Evolutionary conservation across 495 filamentous ascomycete species (phyloP).

Genomic region (Penicillium paxilli): DNA sequence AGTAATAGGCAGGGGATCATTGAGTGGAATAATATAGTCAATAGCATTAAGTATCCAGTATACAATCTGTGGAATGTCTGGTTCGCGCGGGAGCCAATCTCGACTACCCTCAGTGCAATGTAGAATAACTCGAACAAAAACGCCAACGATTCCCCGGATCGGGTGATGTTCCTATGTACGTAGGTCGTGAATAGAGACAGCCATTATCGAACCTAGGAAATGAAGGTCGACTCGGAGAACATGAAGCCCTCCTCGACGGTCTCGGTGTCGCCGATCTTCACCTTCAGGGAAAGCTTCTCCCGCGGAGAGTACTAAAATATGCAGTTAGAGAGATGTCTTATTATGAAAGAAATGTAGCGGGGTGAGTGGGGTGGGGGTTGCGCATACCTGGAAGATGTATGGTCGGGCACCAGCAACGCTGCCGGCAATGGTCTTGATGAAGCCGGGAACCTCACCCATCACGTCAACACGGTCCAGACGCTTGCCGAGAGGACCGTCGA

Average conservation of each 20-base stretch:
- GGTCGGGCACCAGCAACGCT: slow-evolving; percentile 87
- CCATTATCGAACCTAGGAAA: slow-evolving; percentile 52
- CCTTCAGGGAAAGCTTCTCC: slow-evolving; percentile 65
- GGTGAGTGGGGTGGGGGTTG: not conserved
- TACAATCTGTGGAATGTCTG: slow-evolving; percentile 37
- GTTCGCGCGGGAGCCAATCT: slow-evolving; percentile 16
- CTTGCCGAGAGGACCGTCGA: slow-evolving; percentile 69
- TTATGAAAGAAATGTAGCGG: not conserved
- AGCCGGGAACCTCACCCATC: slow-evolving; percentile 92
- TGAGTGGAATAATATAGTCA: slow-evolving; percentile 15
- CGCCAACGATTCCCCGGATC: slow-evolving; percentile 16
- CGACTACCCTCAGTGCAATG: slow-evolving; percentile 20
- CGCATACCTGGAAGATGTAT: slow-evolving; percentile 89
- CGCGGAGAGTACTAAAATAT: slow-evolving; percentile 61
- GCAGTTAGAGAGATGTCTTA: not conserved
- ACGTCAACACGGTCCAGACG: slow-evolving; percentile 86
- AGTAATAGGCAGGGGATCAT: not conserved
- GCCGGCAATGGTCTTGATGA: slow-evolving; percentile 90
- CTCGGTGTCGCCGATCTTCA: slow-evolving; percentile 80
- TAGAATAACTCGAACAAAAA: slow-evolving; percentile 24
- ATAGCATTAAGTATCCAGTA: slow-evolving; percentile 41
- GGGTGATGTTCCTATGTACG: slow-evolving; percentile 38
- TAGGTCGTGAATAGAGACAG: slow-evolving; percentile 4
- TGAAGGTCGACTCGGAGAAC: slow-evolving; percentile 90
- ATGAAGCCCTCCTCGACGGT: slow-evolving; percentile 71